These are phyloP conservation scores for Aurifilum marmelostoma DNA, from an alignment of 2,329 filamentous ascomycete species.

Conservation along the genomic window DNA sequence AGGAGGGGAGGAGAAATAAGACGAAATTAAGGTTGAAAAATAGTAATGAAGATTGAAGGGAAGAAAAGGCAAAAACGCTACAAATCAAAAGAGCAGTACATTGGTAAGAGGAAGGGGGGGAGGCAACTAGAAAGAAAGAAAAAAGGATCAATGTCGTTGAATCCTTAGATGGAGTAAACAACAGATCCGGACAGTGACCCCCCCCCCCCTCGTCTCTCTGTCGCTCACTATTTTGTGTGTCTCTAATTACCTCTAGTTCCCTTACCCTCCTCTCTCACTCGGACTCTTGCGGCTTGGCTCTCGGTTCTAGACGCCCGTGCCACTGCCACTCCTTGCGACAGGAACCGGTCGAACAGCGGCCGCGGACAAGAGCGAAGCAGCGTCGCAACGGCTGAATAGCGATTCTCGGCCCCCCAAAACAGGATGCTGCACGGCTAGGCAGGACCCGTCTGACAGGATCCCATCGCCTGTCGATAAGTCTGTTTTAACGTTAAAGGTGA, in stretches of 20 bases:
- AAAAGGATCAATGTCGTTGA: not conserved
- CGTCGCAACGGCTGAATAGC: not conserved
- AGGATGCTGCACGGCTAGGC: not conserved
- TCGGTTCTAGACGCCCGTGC: not conserved
- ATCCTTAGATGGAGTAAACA: not conserved
- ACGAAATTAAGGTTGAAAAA: too few species aligned
- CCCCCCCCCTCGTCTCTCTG: not conserved
- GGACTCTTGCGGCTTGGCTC: not conserved
- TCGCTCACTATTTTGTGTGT: too few species aligned
- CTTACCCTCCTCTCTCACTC: not conserved
- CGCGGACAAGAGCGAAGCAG: not conserved
- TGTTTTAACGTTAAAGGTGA: not conserved
- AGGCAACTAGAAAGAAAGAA: too few species aligned
- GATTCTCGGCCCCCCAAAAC: not conserved
- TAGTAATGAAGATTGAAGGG: not conserved
- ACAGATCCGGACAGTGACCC: not conserved
- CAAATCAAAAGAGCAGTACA: not conserved
- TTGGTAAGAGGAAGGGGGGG: too few species aligned
- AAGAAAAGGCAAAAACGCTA: too few species aligned
- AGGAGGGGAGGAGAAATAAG: too few species aligned
- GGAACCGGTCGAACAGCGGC: too few species aligned
- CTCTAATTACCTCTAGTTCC: too few species aligned
- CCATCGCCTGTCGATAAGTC: not conserved
- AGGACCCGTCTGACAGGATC: not conserved
- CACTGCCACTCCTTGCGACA: not conserved